Evolutionary conservation across 331 rosid genomes (phyloP), one percentile per base, ranked within the genome.

Genomic region (Acacia concinna): DNA sequence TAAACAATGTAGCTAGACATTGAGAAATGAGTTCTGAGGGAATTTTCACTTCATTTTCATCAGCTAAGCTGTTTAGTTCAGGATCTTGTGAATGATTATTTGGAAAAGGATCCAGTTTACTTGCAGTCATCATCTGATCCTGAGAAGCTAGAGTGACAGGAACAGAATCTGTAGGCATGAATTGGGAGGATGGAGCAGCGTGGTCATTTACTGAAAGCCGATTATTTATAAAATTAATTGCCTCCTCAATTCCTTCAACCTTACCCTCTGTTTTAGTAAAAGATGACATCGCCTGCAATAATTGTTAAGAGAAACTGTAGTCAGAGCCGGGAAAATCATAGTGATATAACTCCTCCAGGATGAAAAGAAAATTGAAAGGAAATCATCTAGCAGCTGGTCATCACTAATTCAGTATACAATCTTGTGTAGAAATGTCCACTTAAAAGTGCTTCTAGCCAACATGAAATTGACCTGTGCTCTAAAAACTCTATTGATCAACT

Each of bases 1-100:
- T 86, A 85, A 92, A 84, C 83, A 91, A 82, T 44, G 96, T 90
- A 27, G 97, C 94, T 35, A 93, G 90, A 88, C 97, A 92, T 74
- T 86, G 91, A 81, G 92, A 87, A 73, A 93, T 91, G 47, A 93
- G 96, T 71, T 95, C 96, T 23, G 96, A 87, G 81, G 94, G 97
- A 82, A 91, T 62, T 85, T 89, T 85, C 64, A 82, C 82, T 80
- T 90, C 96, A 40, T 81, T 87, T 86, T 82, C 91, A 73, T 88
- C 87, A 56, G 89, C 67, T 60, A 78, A 63, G 46, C 81, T 65
- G 69, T 86, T 82, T 70, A 78, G 87, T 75, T 84, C 87, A 18
- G 92, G 81, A 81, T 89, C 90, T 35, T 76, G 86, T 56, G 71
- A 74, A 70, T 79, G 82, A 77, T 83, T 73, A 73, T 71, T 82